Percentiles rank a stretch among this genome's conserved stretches.
These are phyloP conservation scores for Ammopiptanthus mongolicus DNA, from an alignment of 306 rosid genomes.

Conservation along the genomic window DNA sequence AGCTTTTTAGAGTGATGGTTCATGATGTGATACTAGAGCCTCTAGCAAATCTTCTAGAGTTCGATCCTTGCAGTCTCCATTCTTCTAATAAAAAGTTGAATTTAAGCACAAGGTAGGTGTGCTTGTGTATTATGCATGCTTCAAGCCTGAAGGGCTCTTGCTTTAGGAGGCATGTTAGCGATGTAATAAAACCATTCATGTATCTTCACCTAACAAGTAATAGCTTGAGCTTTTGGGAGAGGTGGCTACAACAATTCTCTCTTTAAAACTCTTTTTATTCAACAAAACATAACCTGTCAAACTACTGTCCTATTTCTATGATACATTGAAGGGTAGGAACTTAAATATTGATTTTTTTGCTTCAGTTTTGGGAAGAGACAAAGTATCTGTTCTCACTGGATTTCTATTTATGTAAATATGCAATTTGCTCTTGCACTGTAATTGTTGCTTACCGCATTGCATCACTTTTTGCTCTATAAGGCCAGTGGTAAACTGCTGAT, in stretches of 20 bases:
- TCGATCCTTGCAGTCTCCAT: not conserved
- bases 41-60: not conserved
- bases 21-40: not conserved
- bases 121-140: not conserved
- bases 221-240: not conserved
- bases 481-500: constrained; percentile 88
- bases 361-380: not conserved
- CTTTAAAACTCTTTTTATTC: not conserved
- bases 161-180: not conserved
- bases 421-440: not conserved
- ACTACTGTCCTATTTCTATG: not conserved
- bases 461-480: constrained; percentile 37
- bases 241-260: not conserved
- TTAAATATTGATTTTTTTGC: not conserved
- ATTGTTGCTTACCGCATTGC: constrained; percentile 6
- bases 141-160: not conserved
- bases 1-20: not conserved
- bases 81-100: not conserved
- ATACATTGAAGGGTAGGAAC: not conserved
- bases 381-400: not conserved
- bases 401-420: not conserved
- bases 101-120: not conserved
- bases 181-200: not conserved
- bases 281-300: not conserved
- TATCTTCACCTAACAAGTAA: not conserved